Conservation (phyloP, 805 yeast genomes). For the Myxozyma vanderwaltii region DNA sequence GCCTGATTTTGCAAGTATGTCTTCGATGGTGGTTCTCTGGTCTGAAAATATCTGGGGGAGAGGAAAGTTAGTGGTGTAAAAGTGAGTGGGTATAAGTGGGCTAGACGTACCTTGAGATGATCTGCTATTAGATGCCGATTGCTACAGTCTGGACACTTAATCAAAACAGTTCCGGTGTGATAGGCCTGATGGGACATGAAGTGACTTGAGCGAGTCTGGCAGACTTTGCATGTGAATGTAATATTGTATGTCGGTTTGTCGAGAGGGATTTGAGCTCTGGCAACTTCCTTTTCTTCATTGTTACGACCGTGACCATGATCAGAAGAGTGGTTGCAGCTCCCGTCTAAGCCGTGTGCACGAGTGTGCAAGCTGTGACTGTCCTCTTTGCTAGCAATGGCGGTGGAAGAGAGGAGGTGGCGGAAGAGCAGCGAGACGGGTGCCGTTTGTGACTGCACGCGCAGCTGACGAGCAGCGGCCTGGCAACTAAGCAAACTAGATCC, state of each 20-base stretch:
- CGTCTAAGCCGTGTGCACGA: slow-evolving; percentile 4
- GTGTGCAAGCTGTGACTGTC: not conserved
- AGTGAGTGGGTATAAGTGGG: no score
- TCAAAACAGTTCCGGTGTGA: slow-evolving; percentile 78
- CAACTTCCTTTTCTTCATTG: slow-evolving; percentile 6
- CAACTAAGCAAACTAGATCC: not conserved
- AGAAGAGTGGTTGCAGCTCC: not conserved
- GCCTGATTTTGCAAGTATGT: slow-evolving; percentile 19
- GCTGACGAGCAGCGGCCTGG: not conserved
- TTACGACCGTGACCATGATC: slow-evolving; percentile 10
- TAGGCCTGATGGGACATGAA: slow-evolving; percentile 93
- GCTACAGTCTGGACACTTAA: slow-evolving; percentile 90
- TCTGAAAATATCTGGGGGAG: slow-evolving; percentile 25
- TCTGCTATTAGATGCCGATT: slow-evolving; percentile 91
- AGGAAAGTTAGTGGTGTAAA: no score
- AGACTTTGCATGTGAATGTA: slow-evolving; percentile 89
- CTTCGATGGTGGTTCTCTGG: slow-evolving; percentile 21
- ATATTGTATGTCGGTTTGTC: slow-evolving; percentile 82
- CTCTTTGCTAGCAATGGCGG: not conserved
- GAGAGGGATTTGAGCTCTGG: slow-evolving; percentile 38
- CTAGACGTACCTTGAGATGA: slow-evolving; percentile 61
- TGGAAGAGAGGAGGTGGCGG: not conserved
- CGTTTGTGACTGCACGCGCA: not conserved
- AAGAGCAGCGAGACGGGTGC: not conserved
- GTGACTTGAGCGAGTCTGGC: slow-evolving; percentile 82